A percentile compares a stretch with the other conserved stretches of the same genome.
Evolutionary conservation across 1,284 basidiomycete species (phyloP).

Genomic region (Prillingera fragicola): DNA sequence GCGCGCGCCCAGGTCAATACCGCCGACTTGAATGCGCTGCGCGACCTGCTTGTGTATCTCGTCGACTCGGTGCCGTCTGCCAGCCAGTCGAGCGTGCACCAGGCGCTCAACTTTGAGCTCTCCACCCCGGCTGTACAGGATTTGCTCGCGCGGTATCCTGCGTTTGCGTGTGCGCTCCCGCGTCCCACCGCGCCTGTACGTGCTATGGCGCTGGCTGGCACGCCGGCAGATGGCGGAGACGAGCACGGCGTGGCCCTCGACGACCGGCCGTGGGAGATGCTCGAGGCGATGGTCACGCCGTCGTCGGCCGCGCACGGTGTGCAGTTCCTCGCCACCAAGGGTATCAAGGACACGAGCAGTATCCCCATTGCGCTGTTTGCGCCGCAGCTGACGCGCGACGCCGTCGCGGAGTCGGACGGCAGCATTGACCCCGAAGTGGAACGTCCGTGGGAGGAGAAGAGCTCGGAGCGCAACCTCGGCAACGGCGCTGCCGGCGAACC

Average conservation of each 20-base stretch:
- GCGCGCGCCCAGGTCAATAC: slow-evolving; percentile 8
- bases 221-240: too few relatives aligned
- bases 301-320: slow-evolving; percentile 21
- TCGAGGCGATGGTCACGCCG: slow-evolving; percentile 33
- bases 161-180: slow-evolving; percentile 26
- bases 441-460: slow-evolving; percentile 24
- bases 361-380: slow-evolving; percentile 37
- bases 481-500: slow-evolving; percentile 41
- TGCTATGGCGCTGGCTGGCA: slow-evolving; percentile 25
- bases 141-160: slow-evolving; percentile 13
- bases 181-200: slow-evolving; percentile 22
- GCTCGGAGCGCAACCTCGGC: slow-evolving; percentile 38
- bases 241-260: slow-evolving; percentile 30
- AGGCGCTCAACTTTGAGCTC: slow-evolving; percentile 30
- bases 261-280: slow-evolving; percentile 45
- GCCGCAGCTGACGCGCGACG: slow-evolving; percentile 36
- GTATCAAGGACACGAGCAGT: slow-evolving; percentile 33
- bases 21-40: slow-evolving; percentile 13
- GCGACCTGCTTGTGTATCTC: slow-evolving; percentile 29
- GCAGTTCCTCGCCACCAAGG: slow-evolving; percentile 26
- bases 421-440: neutral
- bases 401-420: slow-evolving; percentile 15
- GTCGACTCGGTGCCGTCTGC: slow-evolving; percentile 14
- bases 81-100: slow-evolving; percentile 6
- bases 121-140: slow-evolving; percentile 19